Conservation (phyloP, 192 early-diverging fungal species). For the Gigaspora rosea region DNA sequence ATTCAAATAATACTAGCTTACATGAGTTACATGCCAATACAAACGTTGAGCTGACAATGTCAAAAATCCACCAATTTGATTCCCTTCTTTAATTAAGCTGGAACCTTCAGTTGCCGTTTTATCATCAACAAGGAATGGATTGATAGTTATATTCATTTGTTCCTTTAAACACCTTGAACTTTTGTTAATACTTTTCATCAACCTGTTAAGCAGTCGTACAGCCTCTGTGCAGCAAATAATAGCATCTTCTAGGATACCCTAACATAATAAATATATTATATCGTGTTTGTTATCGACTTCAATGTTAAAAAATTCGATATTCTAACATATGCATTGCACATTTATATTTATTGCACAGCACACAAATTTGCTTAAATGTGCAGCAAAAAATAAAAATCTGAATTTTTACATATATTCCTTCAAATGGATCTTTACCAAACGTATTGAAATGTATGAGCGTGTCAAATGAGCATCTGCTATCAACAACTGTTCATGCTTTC, state of each 20-base stretch:
- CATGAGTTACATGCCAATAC: constrained; percentile 39
- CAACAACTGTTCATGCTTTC: constrained; percentile 32
- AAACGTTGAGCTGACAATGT: constrained; percentile 34
- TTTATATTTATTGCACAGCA: too few relatives aligned
- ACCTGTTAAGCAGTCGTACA: constrained; percentile 37
- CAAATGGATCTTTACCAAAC: not conserved
- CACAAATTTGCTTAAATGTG: not conserved
- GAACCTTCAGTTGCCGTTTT: not conserved
- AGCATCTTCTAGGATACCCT: constrained; percentile 46
- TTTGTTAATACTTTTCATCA: constrained; percentile 37
- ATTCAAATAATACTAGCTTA: constrained; percentile 9
- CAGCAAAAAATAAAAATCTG: not conserved
- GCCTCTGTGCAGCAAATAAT: constrained; percentile 41
- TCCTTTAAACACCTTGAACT: constrained; percentile 1
- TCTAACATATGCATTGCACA: too few relatives aligned
- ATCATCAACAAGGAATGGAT: constrained; percentile 31
- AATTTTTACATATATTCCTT: not conserved
- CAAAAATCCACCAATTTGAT: not conserved
- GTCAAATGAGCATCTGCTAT: constrained; percentile 45
- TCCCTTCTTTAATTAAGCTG: not conserved
- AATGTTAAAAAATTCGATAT: too few relatives aligned
- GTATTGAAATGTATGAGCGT: constrained; percentile 39
- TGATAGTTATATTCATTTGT: constrained; percentile 8
- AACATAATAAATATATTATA: not conserved
- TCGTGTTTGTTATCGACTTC: too few relatives aligned